Percentiles rank a stretch among this genome's conserved stretches.
These are phyloP conservation scores for Haberlea rhodopensis DNA, from an alignment of 257 asterid genomes.

Conservation along the genomic window DNA sequence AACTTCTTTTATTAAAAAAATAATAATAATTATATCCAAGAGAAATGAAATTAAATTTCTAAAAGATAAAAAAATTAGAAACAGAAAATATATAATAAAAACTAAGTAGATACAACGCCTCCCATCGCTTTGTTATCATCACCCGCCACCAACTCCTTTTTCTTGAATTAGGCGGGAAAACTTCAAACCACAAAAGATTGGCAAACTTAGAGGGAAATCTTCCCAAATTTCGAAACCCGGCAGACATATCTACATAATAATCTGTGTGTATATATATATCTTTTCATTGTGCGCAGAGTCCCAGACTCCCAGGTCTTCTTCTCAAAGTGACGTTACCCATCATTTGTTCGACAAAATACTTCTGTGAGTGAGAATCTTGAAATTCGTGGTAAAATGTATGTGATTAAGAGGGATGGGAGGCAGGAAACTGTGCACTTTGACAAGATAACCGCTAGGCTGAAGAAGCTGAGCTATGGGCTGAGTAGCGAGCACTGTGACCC, in stretches of 20 bases:
- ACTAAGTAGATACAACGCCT: too few relatives aligned
- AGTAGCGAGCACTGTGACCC: slow-evolving; percentile 94
- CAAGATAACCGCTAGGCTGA: slow-evolving; percentile 87
- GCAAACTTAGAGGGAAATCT: slow-evolving; percentile 41
- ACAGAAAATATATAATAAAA: too few relatives aligned
- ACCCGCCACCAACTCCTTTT: slow-evolving; percentile 35
- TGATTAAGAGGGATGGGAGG: slow-evolving; percentile 93
- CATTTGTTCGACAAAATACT: slow-evolving; percentile 52
- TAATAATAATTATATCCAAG: too few relatives aligned
- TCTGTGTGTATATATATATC: slow-evolving; percentile 22
- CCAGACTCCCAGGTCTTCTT: not conserved
- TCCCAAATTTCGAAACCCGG: slow-evolving; percentile 1
- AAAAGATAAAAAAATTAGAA: too few relatives aligned
- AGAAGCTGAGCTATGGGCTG: slow-evolving; percentile 87
- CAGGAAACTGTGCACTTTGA: slow-evolving; percentile 92
- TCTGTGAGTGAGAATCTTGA: slow-evolving; percentile 14
- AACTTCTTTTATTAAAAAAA: too few relatives aligned
- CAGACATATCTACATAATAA: too few relatives aligned
- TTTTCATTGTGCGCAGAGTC: not conserved
- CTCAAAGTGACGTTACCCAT: not conserved
- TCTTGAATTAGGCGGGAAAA: slow-evolving; percentile 55
- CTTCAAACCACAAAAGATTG: too few relatives aligned
- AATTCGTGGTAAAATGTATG: slow-evolving; percentile 50
- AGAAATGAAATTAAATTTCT: too few relatives aligned
- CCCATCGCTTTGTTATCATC: slow-evolving; percentile 24